Evolutionary conservation across 169 alveolate species (phyloP).

Genomic region (Cryptosporidium sp.): DNA sequence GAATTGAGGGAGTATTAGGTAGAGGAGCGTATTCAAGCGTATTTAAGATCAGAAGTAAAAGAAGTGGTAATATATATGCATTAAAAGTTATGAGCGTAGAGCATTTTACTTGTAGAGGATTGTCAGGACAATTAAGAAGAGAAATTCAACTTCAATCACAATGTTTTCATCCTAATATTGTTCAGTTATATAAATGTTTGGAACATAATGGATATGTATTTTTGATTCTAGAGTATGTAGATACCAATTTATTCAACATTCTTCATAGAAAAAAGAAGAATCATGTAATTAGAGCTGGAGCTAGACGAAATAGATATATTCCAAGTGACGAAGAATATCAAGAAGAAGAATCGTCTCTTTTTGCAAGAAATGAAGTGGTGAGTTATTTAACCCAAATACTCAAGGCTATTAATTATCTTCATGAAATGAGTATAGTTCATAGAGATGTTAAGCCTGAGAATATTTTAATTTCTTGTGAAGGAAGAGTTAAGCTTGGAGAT

Average conservation of each 20-base stretch:
- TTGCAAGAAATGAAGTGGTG: constrained; percentile 47
- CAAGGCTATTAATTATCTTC: constrained; percentile 62
- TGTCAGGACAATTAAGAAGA: constrained; percentile 59
- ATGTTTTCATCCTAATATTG: constrained; percentile 73
- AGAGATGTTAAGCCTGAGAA: constrained; percentile 73
- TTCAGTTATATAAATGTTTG: constrained; percentile 43
- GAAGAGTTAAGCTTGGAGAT: constrained; percentile 59
- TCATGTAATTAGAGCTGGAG: constrained; percentile 27
- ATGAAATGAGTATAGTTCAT: constrained; percentile 54
- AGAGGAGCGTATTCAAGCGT: constrained; percentile 75
- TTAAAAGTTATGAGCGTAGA: constrained; percentile 71
- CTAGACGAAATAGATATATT: constrained; percentile 45
- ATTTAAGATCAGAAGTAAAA: constrained; percentile 57
- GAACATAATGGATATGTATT: constrained; percentile 55
- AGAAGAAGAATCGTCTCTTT: not conserved
- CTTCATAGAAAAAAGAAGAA: constrained; percentile 60
- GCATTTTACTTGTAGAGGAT: constrained; percentile 75
- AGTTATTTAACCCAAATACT: constrained; percentile 35
- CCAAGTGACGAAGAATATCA: not conserved
- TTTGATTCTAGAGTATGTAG: constrained; percentile 50
- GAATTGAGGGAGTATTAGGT: constrained; percentile 64
- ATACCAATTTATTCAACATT: constrained; percentile 54
- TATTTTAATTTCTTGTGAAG: constrained; percentile 47
- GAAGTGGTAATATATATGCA: constrained; percentile 71
- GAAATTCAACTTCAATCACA: constrained; percentile 64